Base-by-base conservation (phyloP, 2,329 filamentous ascomycete species). In the Plectosphaerella cucumerina region DNA sequence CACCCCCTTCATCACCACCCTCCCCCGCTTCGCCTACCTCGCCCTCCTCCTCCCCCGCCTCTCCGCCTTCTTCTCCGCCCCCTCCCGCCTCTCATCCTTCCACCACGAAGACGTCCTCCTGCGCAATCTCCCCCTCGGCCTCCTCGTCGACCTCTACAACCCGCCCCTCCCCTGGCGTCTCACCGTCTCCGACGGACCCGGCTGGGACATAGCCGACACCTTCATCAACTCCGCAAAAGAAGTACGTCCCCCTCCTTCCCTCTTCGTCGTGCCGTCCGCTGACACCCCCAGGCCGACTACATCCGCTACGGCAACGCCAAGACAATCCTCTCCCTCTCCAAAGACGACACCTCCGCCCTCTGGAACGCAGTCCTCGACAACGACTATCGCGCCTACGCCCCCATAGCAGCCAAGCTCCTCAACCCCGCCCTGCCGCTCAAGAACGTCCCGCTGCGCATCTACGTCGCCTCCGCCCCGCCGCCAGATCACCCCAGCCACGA, bases 231-330 rank as follows among this genome's bases (percentile, higher is more conserved):
- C 77, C 51, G 80, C 80, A 55, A 86, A 86, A 64, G 82, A 86
- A 71, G 78, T 78, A 52, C 60, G 72, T 63, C 37, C 11, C 26
- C 17, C 31, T n/a, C 22, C 18, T 10, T 20, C 20, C 20, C 15
- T 22, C 35, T 17, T n/a, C n/a, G 12, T 6, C 23, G 37, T 15
- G 14, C 17, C 21, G 18, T 8, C 44, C 10, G 6, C 31, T 22
- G 26, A 17, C 6, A 9, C 18, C 26, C 4, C 39, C 51, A 83
- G 77, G 91, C 92, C 26, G 91, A 96, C 68, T 96, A 91, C 59
- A 75, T 96, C 47, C 83, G 92, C 48, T 93, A 94, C 59, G 90
- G 91, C 43, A 94, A 88, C 49, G 90, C 90, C 15, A 91, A 93
- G 65, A 86, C 88, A 54, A 92, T 96, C 62, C 96, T 96, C 90